Evolutionary conservation across 768 basidiomycete genomes (phyloP), one percentile per base, ranked within the genome.

Genomic region (Leccinum variicolor): DNA sequence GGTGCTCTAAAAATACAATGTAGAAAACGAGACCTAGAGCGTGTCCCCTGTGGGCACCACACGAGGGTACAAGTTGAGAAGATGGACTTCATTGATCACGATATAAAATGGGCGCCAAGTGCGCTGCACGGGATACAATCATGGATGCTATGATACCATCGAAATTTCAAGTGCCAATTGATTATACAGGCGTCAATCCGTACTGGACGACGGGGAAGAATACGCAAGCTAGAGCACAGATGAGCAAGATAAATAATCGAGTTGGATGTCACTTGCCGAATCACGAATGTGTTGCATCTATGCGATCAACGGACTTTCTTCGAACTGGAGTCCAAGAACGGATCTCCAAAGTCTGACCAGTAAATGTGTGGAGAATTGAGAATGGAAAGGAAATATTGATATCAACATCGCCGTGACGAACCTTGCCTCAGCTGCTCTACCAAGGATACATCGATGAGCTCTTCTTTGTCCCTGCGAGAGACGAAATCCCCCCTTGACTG

Each of bases 341-440:
- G 82, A 72, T 84, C 82, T 21, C 82, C 82, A 39, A 83, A 78
- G 64, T 83, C 82, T 83, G 63, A 29, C 46, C 57, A 53, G 29
- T 28, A 28, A 52, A 50, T 21, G 4, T 46, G 45, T 29, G 36
- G 48, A 33, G 31, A 55, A 7, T 26, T 52, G 33, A 53, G 55
- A 39, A 55, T 50, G 48, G 51, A 23, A 55, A 50, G 48, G 50
- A 36, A 57, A 26, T 50, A 52, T 58, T 53, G 34, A 41, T 29
- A 43, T 9, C 15, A 28, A 36, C 6, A 8, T 15, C 39, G 48
- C 33, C 3, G 13, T 47, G 14, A 63, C 73, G 26, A 56, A 81
- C 83, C 83, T 76, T 82, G 83, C 64, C 83, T 78, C 50, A 85
- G 68, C 59, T 73, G 76, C 14, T 85, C 83, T 29, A 83, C 81